Percentiles rank a stretch among this genome's conserved stretches.
These are phyloP conservation scores for Picea glauca DNA, from an alignment of 75 land plant genomes.

Conservation along the genomic window DNA sequence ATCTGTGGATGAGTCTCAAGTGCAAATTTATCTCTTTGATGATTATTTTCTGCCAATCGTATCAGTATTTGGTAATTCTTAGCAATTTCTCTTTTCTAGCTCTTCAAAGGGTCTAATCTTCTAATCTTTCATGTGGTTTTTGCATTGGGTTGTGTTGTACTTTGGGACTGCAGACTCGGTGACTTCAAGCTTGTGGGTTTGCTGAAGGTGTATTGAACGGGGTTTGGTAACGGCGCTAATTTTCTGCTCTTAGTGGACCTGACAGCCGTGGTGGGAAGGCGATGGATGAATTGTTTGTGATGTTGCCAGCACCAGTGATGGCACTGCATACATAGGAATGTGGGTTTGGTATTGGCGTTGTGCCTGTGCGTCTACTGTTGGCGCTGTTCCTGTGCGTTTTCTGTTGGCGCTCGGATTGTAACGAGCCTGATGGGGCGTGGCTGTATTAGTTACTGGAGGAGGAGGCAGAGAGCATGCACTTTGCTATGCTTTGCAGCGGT, in stretches of 20 bases:
- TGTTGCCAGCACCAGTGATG: too few species aligned
- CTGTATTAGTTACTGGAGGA: slow-evolving; percentile 81
- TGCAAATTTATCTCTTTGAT: slow-evolving; percentile 10
- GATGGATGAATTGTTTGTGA: too few species aligned
- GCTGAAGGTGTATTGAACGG: too few species aligned
- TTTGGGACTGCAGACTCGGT: slow-evolving; percentile 29
- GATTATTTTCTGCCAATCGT: not conserved
- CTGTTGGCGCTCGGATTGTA: too few species aligned
- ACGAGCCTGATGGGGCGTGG: slow-evolving; percentile 53
- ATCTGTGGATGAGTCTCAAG: slow-evolving; percentile 87
- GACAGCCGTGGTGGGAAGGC: too few species aligned
- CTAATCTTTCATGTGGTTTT: not conserved
- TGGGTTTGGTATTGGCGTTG: too few species aligned
- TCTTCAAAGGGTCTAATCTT: not conserved
- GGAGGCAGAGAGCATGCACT: slow-evolving; percentile 98
- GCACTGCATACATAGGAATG: too few species aligned
- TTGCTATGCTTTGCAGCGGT: slow-evolving; percentile 77
- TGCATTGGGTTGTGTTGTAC: not conserved
- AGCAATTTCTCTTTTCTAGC: not conserved
- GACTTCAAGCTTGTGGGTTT: too few species aligned
- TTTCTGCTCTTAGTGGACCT: too few species aligned
- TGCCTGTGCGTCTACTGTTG: too few species aligned
- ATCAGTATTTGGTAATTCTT: not conserved
- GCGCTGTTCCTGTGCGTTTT: too few species aligned
- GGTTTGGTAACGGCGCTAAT: too few species aligned